phyloP scores from a whole-genome alignment of 2,329 filamentous ascomycete species.

The Rhexocercosporidium sp. region DNA sequence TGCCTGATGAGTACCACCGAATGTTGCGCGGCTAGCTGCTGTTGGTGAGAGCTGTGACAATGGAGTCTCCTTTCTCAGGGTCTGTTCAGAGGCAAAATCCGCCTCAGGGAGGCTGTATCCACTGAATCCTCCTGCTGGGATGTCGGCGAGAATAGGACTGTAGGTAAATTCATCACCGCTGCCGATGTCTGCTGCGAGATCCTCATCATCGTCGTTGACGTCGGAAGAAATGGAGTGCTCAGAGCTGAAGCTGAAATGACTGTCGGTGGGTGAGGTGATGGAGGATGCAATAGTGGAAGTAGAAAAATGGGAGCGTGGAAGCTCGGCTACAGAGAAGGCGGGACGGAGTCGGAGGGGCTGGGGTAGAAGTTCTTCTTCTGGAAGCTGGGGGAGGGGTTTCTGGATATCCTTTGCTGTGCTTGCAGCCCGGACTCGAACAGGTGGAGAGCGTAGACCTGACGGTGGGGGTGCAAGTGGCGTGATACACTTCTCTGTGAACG shows the following conservation, averaged over 20 bases:
- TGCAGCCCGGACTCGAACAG: conserved; percentile 18
- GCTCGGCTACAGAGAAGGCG: conserved; percentile 24
- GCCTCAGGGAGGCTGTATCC: conserved; percentile 19
- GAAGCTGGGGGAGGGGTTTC: conserved; percentile 40
- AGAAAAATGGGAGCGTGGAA: conserved; percentile 41
- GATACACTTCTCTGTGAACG: conserved; percentile 29
- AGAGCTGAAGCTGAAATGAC: conserved; percentile 35
- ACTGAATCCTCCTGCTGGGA: conserved; percentile 15
- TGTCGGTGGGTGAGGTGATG: conserved; percentile 35
- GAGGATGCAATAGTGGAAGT: conserved; percentile 37
- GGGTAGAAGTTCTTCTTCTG: conserved; percentile 29
- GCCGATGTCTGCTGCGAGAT: conserved; percentile 30
- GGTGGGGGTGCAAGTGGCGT: conserved; percentile 39
- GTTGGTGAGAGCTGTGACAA: conserved; percentile 8
- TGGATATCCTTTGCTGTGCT: conserved; percentile 22
- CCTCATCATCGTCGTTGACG: conserved; percentile 34
- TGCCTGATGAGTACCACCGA: conserved; percentile 37
- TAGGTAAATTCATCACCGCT: conserved; percentile 36
- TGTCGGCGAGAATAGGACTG: conserved; percentile 15
- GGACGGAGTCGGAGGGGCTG: conserved; percentile 30
- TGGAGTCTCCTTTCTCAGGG: conserved; percentile 17
- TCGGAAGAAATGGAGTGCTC: conserved; percentile 27
- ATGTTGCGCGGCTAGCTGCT: conserved; percentile 31
- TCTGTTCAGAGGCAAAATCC: conserved; percentile 19
- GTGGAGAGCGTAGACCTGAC: conserved; percentile 17